Evolutionary conservation across 805 yeast genomes (phyloP), one percentile per base, ranked within the genome.

Genomic region (Cyberlindnera xishuangbannaensis): DNA sequence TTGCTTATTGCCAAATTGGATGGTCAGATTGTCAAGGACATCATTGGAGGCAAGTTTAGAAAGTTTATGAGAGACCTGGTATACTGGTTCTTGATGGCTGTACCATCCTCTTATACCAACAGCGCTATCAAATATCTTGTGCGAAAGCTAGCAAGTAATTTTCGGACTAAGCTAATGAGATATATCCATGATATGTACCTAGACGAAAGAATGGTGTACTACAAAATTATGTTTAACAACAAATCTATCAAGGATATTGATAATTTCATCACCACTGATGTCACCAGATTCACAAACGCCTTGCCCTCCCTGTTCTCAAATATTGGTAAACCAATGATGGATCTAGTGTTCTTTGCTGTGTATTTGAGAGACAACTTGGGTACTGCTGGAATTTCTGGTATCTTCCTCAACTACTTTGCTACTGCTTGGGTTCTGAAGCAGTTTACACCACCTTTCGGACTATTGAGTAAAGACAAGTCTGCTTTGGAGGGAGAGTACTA

Each of bases 41-140:
- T 88, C 51, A 85, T 88, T 45, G 79, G 86, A 13, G 86, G 87
- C 13, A 76, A 80, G 43, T 85, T 87, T 14, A 71, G 65, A 44
- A 78, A 79, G 33, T 88, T 88, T 48, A 56, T 77, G 25, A 65
- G 83, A 39, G 95, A 88, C 55, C 65, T 88, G 56, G 70, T 76
- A 8, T 82, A 83, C 56, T 88, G 97, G 97, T 74, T 88, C 38
- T 59, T 83, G 39, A 78, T 88, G 52, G 96, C 96, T 1, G 76
- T 88, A 41, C 97, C 97, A 2, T 95, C 96, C 1, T 78, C 92
- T 3, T 88, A 85, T 56, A 83, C 95, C 20, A 88, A 88, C 58
- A 82, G 95, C 30, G 87, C 90, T 37, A 88, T 88, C 53, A 83
- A 82, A 53, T 84, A 73, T 50, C 61, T 88, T 46, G 83, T 87